Percentiles rank a stretch among this genome's conserved stretches.
These are phyloP conservation scores for Carex arenaria DNA, from an alignment of 202 grass and related monocot species.

Conservation along the genomic window DNA sequence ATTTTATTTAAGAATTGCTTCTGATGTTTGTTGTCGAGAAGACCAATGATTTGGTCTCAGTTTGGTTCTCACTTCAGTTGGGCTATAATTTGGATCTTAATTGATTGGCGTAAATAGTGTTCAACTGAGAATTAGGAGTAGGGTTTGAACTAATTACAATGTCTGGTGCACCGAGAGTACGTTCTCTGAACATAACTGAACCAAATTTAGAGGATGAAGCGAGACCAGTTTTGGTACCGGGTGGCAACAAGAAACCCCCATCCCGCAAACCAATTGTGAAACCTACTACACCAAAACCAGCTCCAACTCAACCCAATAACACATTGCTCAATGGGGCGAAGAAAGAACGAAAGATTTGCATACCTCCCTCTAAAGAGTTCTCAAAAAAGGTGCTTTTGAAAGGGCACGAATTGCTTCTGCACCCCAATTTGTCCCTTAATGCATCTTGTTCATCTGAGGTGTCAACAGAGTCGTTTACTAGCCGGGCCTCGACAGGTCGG, in stretches of 20 bases:
- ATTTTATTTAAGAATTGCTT: conserved; percentile 7
- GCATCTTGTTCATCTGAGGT: conserved; percentile 69
- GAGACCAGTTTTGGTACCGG: conserved; percentile 79
- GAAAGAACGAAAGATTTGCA: conserved; percentile 17
- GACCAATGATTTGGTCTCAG: conserved; percentile 7
- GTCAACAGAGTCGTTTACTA: conserved; percentile 41
- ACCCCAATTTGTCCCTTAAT: conserved; percentile 41
- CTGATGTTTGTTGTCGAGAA: conserved; percentile 13
- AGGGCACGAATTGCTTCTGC: conserved; percentile 35
- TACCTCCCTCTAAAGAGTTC: conserved; percentile 37
- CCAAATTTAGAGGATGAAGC: conserved; percentile 42
- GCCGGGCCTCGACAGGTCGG: conserved; percentile 41
- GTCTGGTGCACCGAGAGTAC: conserved; percentile 66
- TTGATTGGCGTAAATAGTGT: background rate
- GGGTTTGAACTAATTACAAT: conserved; percentile 36
- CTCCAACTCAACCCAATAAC: conserved; percentile 39
- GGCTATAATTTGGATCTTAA: conserved; percentile 30
- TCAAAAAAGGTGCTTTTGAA: conserved; percentile 34
- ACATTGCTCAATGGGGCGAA: background rate
- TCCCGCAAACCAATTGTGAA: background rate
- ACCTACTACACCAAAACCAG: conserved; percentile 41
- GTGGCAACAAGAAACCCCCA: conserved; percentile 67
- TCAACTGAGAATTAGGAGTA: background rate
- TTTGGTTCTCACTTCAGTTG: conserved; percentile 1
- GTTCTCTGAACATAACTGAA: conserved; percentile 70